Evolutionary conservation across 2,329 filamentous ascomycete genomes (phyloP), one percentile per base, ranked within the genome.

Genomic region (Capronia coronata): DNA sequence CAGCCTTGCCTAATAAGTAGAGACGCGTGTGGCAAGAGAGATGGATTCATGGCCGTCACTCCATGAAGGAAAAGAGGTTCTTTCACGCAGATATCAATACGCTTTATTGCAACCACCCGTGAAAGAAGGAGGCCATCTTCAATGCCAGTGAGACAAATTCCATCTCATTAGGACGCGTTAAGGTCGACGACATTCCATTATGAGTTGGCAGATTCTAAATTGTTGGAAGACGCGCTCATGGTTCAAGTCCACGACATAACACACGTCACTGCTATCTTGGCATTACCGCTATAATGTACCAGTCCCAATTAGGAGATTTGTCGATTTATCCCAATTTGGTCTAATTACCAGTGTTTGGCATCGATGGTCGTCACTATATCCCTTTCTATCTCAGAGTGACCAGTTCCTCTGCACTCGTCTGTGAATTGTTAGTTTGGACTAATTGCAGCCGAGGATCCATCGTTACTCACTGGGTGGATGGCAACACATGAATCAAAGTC

Each of bases 401-500:
- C 55, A 88, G 64, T 69, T 88, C 84, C 68, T 88, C 84, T 1
- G 84, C 80, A 59, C 82, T 85, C 10, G 84, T 88, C 54, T 56
- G 29, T 44, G 30, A 10, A 43, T 29, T 18, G 46, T 56, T 30
- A 56, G 54, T 25, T 19, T 19, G 19, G 9, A 16, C 11, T 3
- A 19, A 16, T 2, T 27, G 16, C 16, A 30, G 7, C 8, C 13
- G 9, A 23, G 30, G 34, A 18, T 5, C 16, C n/a, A 37, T 19
- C 16, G 2, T 14, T 14, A 51, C 54, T 44, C 42, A 56, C 54
- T 16, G 84, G 84, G 68, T 88, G 84, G 60, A 88, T 88, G 51
- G 84, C 83, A 46, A 87, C 81, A 61, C 81, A 84, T 63, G 73
- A 82, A 63, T 88, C 84, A 66, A 88, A 85, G 66, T 87, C 82